These are phyloP conservation scores for Xylaria scruposa DNA, from an alignment of 495 filamentous ascomycete genomes.

Conservation along the genomic window DNA sequence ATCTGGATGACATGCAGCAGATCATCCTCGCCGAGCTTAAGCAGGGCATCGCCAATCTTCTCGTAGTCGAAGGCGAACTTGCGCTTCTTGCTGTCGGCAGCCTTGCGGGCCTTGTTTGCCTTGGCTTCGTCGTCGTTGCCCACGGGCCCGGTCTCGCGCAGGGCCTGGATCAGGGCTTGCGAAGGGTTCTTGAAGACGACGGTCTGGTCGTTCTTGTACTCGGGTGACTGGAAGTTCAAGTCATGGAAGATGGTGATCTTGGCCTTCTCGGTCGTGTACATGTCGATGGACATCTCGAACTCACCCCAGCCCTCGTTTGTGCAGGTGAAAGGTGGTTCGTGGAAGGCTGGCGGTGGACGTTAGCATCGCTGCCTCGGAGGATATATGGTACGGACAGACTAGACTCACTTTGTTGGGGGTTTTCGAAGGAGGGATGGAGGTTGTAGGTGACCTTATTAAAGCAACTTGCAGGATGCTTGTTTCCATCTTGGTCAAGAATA, in stretches of 20 bases:
- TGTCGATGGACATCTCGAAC: slow-evolving; percentile 91
- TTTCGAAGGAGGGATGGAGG: slow-evolving; percentile 90
- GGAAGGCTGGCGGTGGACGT: slow-evolving; percentile 64
- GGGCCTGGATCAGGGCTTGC: slow-evolving; percentile 71
- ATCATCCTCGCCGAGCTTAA: slow-evolving; percentile 84
- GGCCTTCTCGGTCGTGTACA: slow-evolving; percentile 82
- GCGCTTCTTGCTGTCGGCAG: slow-evolving; percentile 79
- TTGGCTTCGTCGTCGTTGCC: slow-evolving; percentile 73
- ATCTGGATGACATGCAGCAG: slow-evolving; percentile 94
- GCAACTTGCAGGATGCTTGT: slow-evolving; percentile 75
- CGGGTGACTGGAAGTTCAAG: slow-evolving; percentile 82
- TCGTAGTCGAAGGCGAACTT: slow-evolving; percentile 90
- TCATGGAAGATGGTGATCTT: slow-evolving; percentile 85
- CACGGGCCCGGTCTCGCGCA: slow-evolving; percentile 83
- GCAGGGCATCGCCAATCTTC: slow-evolving; percentile 93
- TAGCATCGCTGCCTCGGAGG: not conserved
- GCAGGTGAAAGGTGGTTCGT: slow-evolving; percentile 85
- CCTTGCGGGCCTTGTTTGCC: slow-evolving; percentile 61
- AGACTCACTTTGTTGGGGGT: slow-evolving; percentile 78
- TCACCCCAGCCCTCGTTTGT: slow-evolving; percentile 97
- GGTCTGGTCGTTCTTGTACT: slow-evolving; percentile 83
- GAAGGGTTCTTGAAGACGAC: slow-evolving; percentile 93
- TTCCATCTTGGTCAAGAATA: slow-evolving; percentile 64
- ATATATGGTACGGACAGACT: not conserved
- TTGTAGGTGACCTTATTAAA: slow-evolving; percentile 93